These are phyloP conservation scores for Pinus taeda DNA, from an alignment of 75 land plant species.

Conservation along the genomic window DNA sequence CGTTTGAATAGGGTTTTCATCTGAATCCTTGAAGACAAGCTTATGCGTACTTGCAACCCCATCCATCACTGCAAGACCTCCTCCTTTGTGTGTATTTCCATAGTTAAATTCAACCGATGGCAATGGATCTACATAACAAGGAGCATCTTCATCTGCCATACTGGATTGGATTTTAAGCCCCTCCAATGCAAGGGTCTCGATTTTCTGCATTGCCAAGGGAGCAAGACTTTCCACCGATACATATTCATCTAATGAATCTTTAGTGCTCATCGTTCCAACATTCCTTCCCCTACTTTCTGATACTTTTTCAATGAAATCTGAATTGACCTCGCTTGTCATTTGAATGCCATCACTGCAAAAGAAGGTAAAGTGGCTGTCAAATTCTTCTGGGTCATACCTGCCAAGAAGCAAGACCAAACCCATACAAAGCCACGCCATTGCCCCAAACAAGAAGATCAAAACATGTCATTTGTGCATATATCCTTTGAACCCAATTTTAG, in stretches of 20 bases:
- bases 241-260: conserved; percentile 9
- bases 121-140: conserved; percentile 13
- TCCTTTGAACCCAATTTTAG: too few species aligned
- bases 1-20: background rate
- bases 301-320: background rate
- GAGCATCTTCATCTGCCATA: conserved; percentile 29
- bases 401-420: background rate
- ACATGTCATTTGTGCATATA: background rate
- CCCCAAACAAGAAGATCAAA: background rate
- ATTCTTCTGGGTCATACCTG: conserved; percentile 5
- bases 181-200: conserved; percentile 24
- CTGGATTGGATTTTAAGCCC: conserved; percentile 26
- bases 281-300: background rate
- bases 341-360: background rate
- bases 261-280: background rate
- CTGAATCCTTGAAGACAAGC: conserved; percentile 1
- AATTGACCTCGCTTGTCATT: background rate
- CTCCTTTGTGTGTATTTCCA: conserved; percentile 3
- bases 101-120: conserved; percentile 1
- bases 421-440: background rate
- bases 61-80: conserved; percentile 1
- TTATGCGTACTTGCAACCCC: conserved; percentile 6
- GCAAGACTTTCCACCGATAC: conserved; percentile 27
- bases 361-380: background rate
- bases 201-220: conserved; percentile 24